Evolutionary conservation across 441 rosid genomes (phyloP).

Genomic region (Brassica hybrid): DNA sequence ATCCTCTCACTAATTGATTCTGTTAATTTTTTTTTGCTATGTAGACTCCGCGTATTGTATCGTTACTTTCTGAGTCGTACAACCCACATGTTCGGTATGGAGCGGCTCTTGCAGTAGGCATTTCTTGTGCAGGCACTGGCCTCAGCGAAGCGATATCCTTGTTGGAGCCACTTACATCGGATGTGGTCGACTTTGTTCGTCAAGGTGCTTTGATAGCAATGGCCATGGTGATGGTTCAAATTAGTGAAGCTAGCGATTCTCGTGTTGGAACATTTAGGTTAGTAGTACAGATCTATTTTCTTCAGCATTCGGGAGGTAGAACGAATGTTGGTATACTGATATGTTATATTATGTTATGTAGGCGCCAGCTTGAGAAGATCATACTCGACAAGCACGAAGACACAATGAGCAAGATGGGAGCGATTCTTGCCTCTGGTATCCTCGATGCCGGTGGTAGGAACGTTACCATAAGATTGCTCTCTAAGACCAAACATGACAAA

Average conservation of each 20-base stretch:
- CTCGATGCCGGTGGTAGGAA: conserved; percentile 99
- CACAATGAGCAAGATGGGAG: conserved; percentile 99
- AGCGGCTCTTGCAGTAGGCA: conserved; percentile 98
- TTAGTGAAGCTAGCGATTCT: conserved; percentile 93
- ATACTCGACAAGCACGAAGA: conserved; percentile 96
- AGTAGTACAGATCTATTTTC: conserved; percentile 16
- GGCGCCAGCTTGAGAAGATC: conserved; percentile 94
- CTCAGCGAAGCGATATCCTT: conserved; percentile 94
- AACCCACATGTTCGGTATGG: conserved; percentile 99
- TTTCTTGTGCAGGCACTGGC: conserved; percentile 98
- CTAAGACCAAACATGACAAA: conserved; percentile 97
- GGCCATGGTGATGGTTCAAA: conserved; percentile 99
- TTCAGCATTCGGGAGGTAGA: conserved; percentile 7
- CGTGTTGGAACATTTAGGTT: conserved; percentile 98
- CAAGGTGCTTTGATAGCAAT: conserved; percentile 99
- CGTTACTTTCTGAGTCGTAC: conserved; percentile 90
- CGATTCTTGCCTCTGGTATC: conserved; percentile 94
- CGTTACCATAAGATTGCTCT: conserved; percentile 88
- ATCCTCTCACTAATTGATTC: conserved; percentile 29
- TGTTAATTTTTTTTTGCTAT: conserved; percentile 25
- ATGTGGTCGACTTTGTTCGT: conserved; percentile 98
- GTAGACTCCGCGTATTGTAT: conserved; percentile 97
- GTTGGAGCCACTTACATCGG: conserved; percentile 96
- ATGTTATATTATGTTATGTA: conserved; percentile 33
- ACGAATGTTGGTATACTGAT: conserved; percentile 20